A percentile compares a stretch with the other conserved stretches of the same genome.
Conservation (phyloP, 129 eudicot genomes). For the Tanacetum coccineum region DNA sequence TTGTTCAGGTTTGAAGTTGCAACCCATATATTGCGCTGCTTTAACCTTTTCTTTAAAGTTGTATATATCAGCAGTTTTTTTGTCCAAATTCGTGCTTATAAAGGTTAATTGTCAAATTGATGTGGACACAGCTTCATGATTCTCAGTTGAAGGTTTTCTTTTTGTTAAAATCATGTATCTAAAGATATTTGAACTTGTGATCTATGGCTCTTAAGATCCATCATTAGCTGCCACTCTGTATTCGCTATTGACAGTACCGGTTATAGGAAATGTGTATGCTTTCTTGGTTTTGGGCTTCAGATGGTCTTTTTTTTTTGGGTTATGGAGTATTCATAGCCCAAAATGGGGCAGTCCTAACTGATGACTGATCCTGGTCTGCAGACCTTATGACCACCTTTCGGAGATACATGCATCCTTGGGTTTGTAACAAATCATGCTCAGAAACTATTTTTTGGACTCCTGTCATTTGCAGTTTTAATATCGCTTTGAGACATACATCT, state of each 20-base stretch:
- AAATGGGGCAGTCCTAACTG: neutral
- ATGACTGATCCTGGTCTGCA: neutral
- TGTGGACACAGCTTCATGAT: conserved; percentile 13
- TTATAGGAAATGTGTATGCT: neutral
- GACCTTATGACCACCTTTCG: neutral
- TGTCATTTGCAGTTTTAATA: no score
- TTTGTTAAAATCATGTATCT: neutral
- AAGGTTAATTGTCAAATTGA: neutral
- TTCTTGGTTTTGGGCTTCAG: neutral
- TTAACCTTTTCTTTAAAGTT: conserved; percentile 19
- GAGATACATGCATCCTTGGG: neutral
- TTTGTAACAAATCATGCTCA: neutral
- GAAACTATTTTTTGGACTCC: neutral
- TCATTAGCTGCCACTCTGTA: no score
- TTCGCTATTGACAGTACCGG: neutral
- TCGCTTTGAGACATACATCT: no score
- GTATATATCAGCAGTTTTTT: conserved; percentile 31
- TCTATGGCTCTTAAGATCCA: no score
- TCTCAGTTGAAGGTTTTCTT: conserved; percentile 6
- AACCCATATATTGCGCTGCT: conserved; percentile 18
- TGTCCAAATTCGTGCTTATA: conserved; percentile 18
- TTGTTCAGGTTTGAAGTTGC: conserved; percentile 27
- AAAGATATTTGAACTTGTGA: neutral
- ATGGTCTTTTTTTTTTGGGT: no score
- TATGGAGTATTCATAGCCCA: no score